Conservation (phyloP, 352 stramenopile species). For the Plasmopara viticola region DNA sequence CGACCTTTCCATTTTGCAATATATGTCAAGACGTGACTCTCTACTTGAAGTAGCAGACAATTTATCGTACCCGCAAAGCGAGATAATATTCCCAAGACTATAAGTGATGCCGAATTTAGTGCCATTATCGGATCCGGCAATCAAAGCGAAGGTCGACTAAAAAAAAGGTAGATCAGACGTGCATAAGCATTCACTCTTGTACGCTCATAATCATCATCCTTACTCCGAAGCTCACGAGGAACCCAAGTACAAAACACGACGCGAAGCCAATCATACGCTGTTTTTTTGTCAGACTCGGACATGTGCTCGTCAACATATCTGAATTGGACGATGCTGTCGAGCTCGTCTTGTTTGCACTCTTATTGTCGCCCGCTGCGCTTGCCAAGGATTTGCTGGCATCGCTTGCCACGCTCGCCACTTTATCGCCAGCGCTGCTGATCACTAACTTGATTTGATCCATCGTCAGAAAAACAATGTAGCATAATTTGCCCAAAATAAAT, state of each 20-base stretch:
- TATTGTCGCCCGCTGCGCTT: conserved; percentile 20
- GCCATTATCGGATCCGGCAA: conserved; percentile 55
- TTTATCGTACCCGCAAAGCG: conserved; percentile 61
- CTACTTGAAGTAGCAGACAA: background rate
- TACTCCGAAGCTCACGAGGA: conserved; percentile 81
- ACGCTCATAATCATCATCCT: conserved; percentile 2
- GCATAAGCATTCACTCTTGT: background rate
- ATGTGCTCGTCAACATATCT: conserved; percentile 51
- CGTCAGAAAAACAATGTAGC: too few species aligned
- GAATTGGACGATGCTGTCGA: conserved; percentile 6
- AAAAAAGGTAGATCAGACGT: too few species aligned
- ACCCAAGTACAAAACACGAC: conserved; percentile 72
- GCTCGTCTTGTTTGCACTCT: conserved; percentile 8
- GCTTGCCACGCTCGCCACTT: conserved; percentile 24
- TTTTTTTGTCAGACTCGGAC: conserved; percentile 55
- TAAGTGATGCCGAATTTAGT: conserved; percentile 81
- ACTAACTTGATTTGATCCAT: conserved; percentile 82
- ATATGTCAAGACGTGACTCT: conserved; percentile 1
- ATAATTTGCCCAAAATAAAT: too few species aligned
- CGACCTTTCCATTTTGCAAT: conserved; percentile 27
- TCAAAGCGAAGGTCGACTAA: conserved; percentile 77
- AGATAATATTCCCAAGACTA: conserved; percentile 77
- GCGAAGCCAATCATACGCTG: conserved; percentile 71
- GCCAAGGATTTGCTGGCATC: conserved; percentile 41
- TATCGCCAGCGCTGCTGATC: conserved; percentile 43